phyloP scores from a whole-genome alignment of 2,329 filamentous ascomycete species.

The Fusarium armeniacum region DNA sequence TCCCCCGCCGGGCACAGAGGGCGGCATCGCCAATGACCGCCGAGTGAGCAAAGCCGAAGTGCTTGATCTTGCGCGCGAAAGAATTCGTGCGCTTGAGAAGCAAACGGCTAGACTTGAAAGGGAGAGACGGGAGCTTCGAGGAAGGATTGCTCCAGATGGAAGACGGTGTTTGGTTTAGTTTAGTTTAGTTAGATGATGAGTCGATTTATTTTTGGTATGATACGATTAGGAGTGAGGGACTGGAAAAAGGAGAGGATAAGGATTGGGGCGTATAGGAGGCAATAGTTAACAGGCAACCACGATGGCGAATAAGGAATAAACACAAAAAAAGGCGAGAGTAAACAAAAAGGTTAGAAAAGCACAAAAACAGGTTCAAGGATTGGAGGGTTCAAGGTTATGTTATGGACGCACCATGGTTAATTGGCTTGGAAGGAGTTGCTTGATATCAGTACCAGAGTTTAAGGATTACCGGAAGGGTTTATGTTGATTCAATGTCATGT shows the following conservation, averaged over 20 bases:
- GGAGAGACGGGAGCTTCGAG: slow-evolving; percentile 54
- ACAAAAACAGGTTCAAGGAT: slow-evolving; percentile 8
- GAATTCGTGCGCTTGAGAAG: slow-evolving; percentile 58
- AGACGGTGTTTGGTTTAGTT: slow-evolving; percentile 21
- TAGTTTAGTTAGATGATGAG: slow-evolving; percentile 15
- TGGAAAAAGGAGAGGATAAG: slow-evolving; percentile 19
- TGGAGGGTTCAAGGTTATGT: slow-evolving; percentile 3
- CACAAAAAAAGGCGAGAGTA: slow-evolving; percentile 19
- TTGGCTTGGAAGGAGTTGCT: slow-evolving; percentile 28
- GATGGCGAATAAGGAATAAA: slow-evolving; percentile 34
- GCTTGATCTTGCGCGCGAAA: slow-evolving; percentile 60
- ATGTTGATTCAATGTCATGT: slow-evolving; percentile 6
- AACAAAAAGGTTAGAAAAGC: slow-evolving; percentile 5
- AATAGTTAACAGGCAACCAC: slow-evolving; percentile 9
- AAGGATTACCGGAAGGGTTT: slow-evolving; percentile 4
- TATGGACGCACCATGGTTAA: slow-evolving; percentile 17
- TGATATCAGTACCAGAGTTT: slow-evolving; percentile 21
- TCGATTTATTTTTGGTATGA: slow-evolving; percentile 12
- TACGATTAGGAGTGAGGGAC: slow-evolving; percentile 6
- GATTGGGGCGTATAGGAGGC: slow-evolving; percentile 25
- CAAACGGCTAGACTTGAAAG: slow-evolving; percentile 56
- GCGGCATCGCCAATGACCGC: slow-evolving; percentile 50
- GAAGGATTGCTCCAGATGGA: slow-evolving; percentile 35
- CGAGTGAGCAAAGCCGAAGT: slow-evolving; percentile 61
- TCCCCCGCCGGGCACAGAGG: slow-evolving; percentile 52